Conservation (phyloP, 2,329 filamentous ascomycete species). For the Colletotrichum sp. region DNA sequence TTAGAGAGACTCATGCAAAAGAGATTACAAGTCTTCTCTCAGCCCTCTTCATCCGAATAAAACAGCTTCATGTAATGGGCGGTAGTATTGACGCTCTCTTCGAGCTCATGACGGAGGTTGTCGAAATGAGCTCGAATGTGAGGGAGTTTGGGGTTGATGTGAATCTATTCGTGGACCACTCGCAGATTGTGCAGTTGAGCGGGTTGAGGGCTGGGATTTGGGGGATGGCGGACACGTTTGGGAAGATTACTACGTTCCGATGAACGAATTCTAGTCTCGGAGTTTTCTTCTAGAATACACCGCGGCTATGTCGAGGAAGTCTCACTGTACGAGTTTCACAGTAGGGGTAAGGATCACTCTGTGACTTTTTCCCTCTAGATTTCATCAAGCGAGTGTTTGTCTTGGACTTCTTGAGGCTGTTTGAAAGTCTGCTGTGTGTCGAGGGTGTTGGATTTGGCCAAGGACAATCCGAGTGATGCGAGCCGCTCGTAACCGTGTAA, state of each 20-base stretch:
- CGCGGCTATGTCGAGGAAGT: accelerated
- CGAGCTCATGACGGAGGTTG: background rate
- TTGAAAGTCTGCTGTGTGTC: too few relatives aligned
- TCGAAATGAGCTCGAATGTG: conserved; percentile 41
- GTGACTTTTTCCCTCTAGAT: too few relatives aligned
- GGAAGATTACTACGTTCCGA: conserved; percentile 35
- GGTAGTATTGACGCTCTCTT: background rate
- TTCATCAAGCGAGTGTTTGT: too few relatives aligned
- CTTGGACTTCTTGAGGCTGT: too few relatives aligned
- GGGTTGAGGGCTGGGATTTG: conserved; percentile 53
- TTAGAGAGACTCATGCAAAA: accelerated
- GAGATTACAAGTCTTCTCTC: background rate
- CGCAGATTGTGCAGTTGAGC: conserved; percentile 60
- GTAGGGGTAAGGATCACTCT: too few relatives aligned
- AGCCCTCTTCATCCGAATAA: background rate
- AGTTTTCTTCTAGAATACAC: background rate
- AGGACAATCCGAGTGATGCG: too few relatives aligned
- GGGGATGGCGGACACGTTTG: conserved; percentile 53
- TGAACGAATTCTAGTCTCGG: background rate
- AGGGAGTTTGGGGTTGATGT: conserved; percentile 62
- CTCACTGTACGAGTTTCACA: too few relatives aligned
- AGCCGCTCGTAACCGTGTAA: too few relatives aligned
- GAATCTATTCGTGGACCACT: conserved; percentile 63
- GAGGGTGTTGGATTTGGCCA: too few relatives aligned
- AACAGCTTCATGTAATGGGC: background rate